Evolutionary conservation across 805 yeast species (phyloP).

Genomic region (Barnettozyma botsteinii): DNA sequence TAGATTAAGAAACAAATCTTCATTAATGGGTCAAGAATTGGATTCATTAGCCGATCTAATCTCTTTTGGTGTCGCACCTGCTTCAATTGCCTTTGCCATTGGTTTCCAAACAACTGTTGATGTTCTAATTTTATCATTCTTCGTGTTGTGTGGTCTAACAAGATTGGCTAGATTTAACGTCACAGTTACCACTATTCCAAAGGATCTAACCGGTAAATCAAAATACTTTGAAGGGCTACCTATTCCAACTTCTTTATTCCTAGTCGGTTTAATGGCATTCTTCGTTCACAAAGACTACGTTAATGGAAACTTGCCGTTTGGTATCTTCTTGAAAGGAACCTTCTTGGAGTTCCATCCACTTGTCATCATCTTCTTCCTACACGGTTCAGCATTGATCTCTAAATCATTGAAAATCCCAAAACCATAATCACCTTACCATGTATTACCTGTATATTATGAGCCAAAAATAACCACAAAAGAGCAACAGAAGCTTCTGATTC

Average conservation of each 20-base stretch:
- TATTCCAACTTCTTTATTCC: slow-evolving; percentile 77
- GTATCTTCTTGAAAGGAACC: slow-evolving; percentile 48
- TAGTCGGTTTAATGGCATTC: slow-evolving; percentile 69
- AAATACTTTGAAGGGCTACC: slow-evolving; percentile 96
- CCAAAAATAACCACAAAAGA: neutral
- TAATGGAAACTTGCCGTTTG: slow-evolving; percentile 57
- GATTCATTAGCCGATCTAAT: slow-evolving; percentile 94
- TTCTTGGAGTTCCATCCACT: slow-evolving; percentile 72
- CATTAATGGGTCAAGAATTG: slow-evolving; percentile 94
- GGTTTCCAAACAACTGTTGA: slow-evolving; percentile 86
- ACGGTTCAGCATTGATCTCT: slow-evolving; percentile 88
- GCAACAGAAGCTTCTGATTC: too few relatives aligned
- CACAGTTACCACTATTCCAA: slow-evolving; percentile 87
- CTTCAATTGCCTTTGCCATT: slow-evolving; percentile 83
- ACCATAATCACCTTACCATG: slow-evolving; percentile 40
- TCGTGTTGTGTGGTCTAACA: slow-evolving; percentile 90
- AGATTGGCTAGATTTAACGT: slow-evolving; percentile 95
- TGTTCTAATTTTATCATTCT: slow-evolving; percentile 66
- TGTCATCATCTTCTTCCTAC: slow-evolving; percentile 56
- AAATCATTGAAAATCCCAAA: slow-evolving; percentile 90
- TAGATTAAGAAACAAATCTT: slow-evolving; percentile 83
- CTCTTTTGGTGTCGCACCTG: slow-evolving; percentile 95
- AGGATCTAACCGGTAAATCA: slow-evolving; percentile 80
- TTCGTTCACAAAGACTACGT: slow-evolving; percentile 51
- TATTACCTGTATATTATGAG: neutral